A percentile compares a stretch with the other conserved stretches of the same genome.
These are phyloP conservation scores for Syzygium aqueum DNA, from an alignment of 345 rosid genomes.

Conservation along the genomic window DNA sequence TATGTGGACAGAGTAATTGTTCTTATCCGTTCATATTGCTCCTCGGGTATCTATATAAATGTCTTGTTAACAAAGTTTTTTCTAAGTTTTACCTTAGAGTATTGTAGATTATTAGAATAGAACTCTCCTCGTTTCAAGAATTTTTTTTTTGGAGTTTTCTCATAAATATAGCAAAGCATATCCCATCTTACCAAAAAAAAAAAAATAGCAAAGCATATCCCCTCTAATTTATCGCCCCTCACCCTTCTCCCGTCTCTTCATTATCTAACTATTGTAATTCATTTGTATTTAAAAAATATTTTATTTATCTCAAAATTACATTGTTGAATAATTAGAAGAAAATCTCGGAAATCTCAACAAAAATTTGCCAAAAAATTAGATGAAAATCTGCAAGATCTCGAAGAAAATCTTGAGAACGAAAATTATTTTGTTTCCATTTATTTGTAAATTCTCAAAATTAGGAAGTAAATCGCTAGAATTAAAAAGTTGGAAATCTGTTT, in stretches of 20 bases:
- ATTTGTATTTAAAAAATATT: neutral
- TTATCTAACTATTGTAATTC: neutral
- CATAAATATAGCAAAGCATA: neutral
- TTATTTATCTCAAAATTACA: neutral
- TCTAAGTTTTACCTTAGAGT: neutral
- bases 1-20: neutral
- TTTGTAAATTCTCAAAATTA: too few relatives aligned
- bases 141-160: neutral
- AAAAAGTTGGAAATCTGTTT: neutral
- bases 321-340: too few relatives aligned
- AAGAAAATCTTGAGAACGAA: neutral
- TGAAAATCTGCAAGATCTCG: neutral
- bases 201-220: neutral
- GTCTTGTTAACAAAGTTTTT: neutral
- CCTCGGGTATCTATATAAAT: neutral
- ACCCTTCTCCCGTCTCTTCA: neutral
- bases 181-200: too few relatives aligned
- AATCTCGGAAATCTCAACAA: too few relatives aligned
- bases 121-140: neutral
- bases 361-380: too few relatives aligned
- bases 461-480: neutral
- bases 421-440: neutral
- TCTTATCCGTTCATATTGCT: neutral
- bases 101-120: too few relatives aligned
- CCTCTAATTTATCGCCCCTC: neutral